Base-by-base conservation (phyloP, 2,329 filamentous ascomycete genomes). In the Botrytis elliptica region DNA sequence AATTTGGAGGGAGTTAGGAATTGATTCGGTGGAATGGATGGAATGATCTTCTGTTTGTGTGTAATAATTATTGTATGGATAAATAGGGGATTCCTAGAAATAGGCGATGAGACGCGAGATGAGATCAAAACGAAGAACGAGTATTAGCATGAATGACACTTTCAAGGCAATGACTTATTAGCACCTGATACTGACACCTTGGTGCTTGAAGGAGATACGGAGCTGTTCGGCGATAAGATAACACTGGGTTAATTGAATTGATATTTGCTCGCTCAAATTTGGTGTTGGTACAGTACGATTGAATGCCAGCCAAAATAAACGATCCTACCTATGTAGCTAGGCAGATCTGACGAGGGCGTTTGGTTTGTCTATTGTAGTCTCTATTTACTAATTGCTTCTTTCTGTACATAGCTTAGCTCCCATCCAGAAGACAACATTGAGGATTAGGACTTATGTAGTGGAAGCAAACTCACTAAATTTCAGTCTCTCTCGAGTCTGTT, bases 1-100 rank as follows among this genome's bases (percentile, higher is more conserved):
- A 22, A 72, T 67, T 63, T 55, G 38, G 46, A 42, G 36, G 70
- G 70, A 72, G 70, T 72, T 72, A 9, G 38, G 46, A 66, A 16
- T 38, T 9, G 29, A 69, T 22, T 46, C 12, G 22, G 42, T 29
- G 49, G 49, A 44, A 57, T 33, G 66, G n/a, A 69, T 42, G 49
- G n/a, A 69, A 69, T 9, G n/a, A 33, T 4, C 10, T 29, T 57
- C 66, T 29, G n/a, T 42, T 57, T 29, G 6, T 42, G 44, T 65
- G 42, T 71, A 66, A 55, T 71, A 65, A n/a, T 71, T 49, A 49
- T 49, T 55, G 60, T 46, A 71, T 29, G 59, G 59, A 16, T 33
- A 65, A 55, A 52, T 40, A 33, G 25, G 44, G 59, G 59, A 18
- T 57, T 36, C 10, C 5, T 38, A 29, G 29, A 55, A 29, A 68